Evolutionary conservation across 805 yeast species (phyloP), one percentile per base, ranked within the genome.

Genomic region (Candida arabinofermentans): DNA sequence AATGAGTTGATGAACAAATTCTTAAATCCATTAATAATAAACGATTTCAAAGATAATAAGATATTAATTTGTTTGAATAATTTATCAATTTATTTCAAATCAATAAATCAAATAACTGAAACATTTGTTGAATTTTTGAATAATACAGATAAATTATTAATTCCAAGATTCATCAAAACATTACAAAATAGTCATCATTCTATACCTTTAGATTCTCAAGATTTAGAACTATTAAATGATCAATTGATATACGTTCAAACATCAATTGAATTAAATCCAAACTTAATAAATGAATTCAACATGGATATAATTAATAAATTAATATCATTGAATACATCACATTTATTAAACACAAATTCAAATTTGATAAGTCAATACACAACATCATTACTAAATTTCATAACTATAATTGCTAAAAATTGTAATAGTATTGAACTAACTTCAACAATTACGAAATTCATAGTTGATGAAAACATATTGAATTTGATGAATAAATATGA

Each of bases 51-150:
- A 45, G 64, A 73, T 22, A 68, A 76, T 22, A 78, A 84, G 49
- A 70, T 79, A 6, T 64, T 86, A 37, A 71, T 78, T 12, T 80
- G 86, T 8, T 70, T 88, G 58, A 88, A 86, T 62, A 90, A 90
- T 55, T 58, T 83, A 40, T 59, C 77, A 31, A 82, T 55, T 30
- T 59, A 57, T 22, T 45, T 51, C 43, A 44, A 47, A 23, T 44
- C 53, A 8, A 38, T 43, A 4, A 57, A 55, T 4, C 59, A 64
- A 52, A 55, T 70, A 10, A 44, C 53, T 3, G 47, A 51, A 12
- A 12, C 23, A 9, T 49, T 27, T 21, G 33, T 38, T 4, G 37
- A 41, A 8, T 45, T 53, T 14, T 29, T 52, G 8, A 37, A 46
- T 5, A 14, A 16, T 5, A 22, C 40, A 23, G 30, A 31, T 22